phyloP scores from a whole-genome alignment of 2,329 filamentous ascomycete species.

The Thielaviopsis populi region DNA sequence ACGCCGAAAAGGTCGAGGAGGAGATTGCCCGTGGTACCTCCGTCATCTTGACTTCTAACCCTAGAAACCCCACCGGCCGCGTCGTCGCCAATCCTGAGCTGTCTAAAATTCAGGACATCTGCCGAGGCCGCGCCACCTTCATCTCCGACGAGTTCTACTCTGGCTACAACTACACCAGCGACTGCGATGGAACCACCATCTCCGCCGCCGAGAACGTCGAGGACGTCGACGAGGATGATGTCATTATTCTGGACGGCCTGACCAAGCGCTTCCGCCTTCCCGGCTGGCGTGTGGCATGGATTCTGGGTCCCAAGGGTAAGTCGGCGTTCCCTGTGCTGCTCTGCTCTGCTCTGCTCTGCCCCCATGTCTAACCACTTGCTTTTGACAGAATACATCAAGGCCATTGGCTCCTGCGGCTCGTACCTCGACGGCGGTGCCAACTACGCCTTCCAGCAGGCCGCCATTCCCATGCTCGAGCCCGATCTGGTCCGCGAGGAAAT shows the following conservation, averaged over 20 bases:
- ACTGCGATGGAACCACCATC: constrained; percentile 82
- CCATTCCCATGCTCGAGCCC: constrained; percentile 85
- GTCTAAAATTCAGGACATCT: constrained; percentile 82
- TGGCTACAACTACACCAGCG: constrained; percentile 86
- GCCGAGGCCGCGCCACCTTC: constrained; percentile 74
- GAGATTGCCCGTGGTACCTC: constrained; percentile 75
- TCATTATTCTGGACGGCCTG: constrained; percentile 86
- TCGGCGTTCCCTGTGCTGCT: not conserved
- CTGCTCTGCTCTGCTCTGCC: no score
- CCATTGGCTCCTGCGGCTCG: constrained; percentile 79
- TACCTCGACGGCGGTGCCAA: constrained; percentile 93
- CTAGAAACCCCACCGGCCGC: constrained; percentile 82
- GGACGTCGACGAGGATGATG: constrained; percentile 79
- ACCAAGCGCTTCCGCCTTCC: constrained; percentile 95
- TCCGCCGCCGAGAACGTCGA: constrained; percentile 79
- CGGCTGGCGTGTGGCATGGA: constrained; percentile 94
- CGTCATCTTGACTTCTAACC: constrained; percentile 89
- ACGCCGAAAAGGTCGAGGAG: constrained; percentile 82
- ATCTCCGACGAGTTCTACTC: constrained; percentile 96
- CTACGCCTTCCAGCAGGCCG: constrained; percentile 89
- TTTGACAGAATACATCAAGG: constrained; percentile 67
- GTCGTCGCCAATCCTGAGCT: constrained; percentile 76
- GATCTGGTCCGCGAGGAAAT: constrained; percentile 68
- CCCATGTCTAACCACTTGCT: not conserved
- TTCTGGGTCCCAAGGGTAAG: constrained; percentile 67